Evolutionary conservation across 1,284 basidiomycete genomes (phyloP), one percentile per base, ranked within the genome.

Genomic region (Trichosporon ovoides): DNA sequence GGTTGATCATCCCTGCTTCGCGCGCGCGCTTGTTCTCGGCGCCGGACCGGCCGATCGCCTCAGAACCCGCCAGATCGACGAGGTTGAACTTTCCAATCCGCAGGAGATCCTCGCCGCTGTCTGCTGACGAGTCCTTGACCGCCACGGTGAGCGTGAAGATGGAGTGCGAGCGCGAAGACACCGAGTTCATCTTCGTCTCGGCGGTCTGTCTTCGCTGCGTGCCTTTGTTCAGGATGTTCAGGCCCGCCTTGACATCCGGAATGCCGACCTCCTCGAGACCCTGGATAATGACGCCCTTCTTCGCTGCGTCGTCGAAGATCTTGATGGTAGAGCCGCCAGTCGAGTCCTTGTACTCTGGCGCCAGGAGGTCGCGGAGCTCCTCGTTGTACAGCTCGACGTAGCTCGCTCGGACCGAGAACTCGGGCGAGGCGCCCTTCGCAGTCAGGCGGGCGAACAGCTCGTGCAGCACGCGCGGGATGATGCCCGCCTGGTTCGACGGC

Each of bases 361-460:
- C 84, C 34, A 96, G 84, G 33, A 98, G 83, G 73, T 98, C 94
- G 31, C 94, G 88, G n/a, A 98, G 83, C 74, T 98, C 95, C 78
- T 99, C 96, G 72, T 99, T 99, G 79, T 98, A 99, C n/a, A 99
- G 83, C 73, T 99, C 96, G 56, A 99, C 83, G 73, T 88, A 98
- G 0, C 91, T 95, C 56, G 96, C 85, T 70, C 91, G 93, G 72
- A 99, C 93, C 65, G 89, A 88, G 73, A 87, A 98, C 70, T 99
- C 96, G 14, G n/a, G n/a, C n/a, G n/a, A n/a, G n/a, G 73, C 63
- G 28, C 84, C 77, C 12, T 82, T 80, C 0, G 82, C 80, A 68
- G 96, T 91, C 9, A 99, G 85, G 52, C 89, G 84, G 60, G 91
- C 85, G 72, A 98, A 99, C 3, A 98, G 84, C 24, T 89, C 87